Evolutionary conservation across 345 rosid species (phyloP), one percentile per base, ranked within the genome.

Genomic region (Populus deltoides): DNA sequence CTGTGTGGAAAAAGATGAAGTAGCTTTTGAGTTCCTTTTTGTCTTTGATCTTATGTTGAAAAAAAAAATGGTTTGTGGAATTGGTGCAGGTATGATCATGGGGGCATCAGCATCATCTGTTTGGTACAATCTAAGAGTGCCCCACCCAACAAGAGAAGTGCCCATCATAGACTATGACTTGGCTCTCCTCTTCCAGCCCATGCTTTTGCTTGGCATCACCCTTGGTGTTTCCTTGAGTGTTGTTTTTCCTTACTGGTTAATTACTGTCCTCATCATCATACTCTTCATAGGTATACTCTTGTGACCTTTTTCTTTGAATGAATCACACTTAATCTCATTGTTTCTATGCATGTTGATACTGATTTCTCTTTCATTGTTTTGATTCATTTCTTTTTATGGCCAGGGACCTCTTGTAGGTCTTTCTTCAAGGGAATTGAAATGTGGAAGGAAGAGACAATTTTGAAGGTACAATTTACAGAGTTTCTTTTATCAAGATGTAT

Each of bases 221-320:
- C 68, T 94, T 51, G 98, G 98, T 53, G 98, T 94, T 69, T 66
- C 97, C 27, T 85, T 94, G 45, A 94, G 98, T 79, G 98, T 94
- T 68, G 97, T 93, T 2, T 94, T 94, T 78, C 98, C 98, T 59
- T 93, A 92, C 81, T 94, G 98, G 98, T 92, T 94, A 77, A 92
- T 94, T 69, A 94, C 98, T 39, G 91, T 94, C 16, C 92, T 94
- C 75, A 94, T 93, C 86, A 94, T 94, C 75, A 86, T 90, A 8
- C 98, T 94, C 80, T 94, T 94, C 73, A 7, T 93, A 25, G 97
- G 97, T 91, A 75, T 15, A 45, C 15, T 6, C 22, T 27, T 20
- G 5, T 20, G 6, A 7, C 27, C 24, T 15, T 39, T 18, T 22
- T 61, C 24, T 16, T 66, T 39, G 3, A 45, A 13, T 12, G 2